A percentile compares a stretch with the other conserved stretches of the same genome.
phyloP scores from a whole-genome alignment of 2,329 filamentous ascomycete genomes.

The Ascochyta pisi region DNA sequence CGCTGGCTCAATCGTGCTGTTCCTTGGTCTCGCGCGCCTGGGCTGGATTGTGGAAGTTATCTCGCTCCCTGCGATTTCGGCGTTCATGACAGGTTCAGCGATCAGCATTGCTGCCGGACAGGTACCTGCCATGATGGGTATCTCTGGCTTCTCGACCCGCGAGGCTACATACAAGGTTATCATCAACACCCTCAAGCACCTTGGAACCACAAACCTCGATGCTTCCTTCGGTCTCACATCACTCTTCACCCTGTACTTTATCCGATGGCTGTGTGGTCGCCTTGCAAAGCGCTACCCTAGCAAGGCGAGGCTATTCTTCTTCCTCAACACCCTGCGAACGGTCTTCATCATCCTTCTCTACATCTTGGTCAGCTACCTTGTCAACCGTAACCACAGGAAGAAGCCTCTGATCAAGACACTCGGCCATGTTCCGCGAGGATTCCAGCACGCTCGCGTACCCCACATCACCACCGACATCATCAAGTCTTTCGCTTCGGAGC shows the following conservation, averaged over 20 bases:
- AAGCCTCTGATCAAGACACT: conserved; percentile 73
- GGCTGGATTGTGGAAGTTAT: conserved; percentile 97
- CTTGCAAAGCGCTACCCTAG: conserved; percentile 72
- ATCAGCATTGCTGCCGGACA: conserved; percentile 88
- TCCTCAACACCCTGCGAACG: conserved; percentile 86
- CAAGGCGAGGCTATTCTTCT: conserved; percentile 80
- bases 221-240: conserved; percentile 88
- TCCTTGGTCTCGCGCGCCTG: conserved; percentile 78
- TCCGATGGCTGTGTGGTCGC: conserved; percentile 67
- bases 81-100: conserved; percentile 98
- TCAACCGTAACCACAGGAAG: conserved; percentile 66
- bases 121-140: conserved; percentile 80
- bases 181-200: conserved; percentile 81
- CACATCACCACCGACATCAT: conserved; percentile 71
- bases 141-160: conserved; percentile 75
- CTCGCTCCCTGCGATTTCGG: conserved; percentile 85
- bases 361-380: conserved; percentile 86
- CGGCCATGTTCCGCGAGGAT: conserved; percentile 61
- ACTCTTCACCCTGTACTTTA: conserved; percentile 75
- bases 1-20: conserved; percentile 77
- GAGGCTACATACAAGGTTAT: conserved; percentile 82
- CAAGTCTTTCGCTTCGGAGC: conserved; percentile 69
- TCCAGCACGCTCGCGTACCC: conserved; percentile 79
- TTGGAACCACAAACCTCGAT: conserved; percentile 67
- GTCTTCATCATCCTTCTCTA: conserved; percentile 92